Percentiles rank a stretch among this genome's conserved stretches.
Conservation (phyloP, 345 rosid genomes). For the Moricandia arvensis region DNA sequence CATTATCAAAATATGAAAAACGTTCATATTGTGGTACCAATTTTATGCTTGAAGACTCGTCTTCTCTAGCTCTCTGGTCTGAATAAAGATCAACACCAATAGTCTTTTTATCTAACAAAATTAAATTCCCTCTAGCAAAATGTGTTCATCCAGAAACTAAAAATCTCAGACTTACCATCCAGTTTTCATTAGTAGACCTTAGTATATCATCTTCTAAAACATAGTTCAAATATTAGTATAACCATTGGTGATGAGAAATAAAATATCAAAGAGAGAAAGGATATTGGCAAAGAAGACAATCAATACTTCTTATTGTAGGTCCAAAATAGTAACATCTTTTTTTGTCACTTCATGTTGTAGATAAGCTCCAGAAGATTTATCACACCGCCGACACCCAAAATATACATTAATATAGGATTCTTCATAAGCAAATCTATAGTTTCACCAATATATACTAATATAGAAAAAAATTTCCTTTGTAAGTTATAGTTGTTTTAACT, state of each 20-base stretch:
- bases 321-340: constrained; percentile 15
- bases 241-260: neutral
- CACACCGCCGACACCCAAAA: constrained; percentile 9
- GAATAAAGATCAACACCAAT: neutral
- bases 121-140: neutral
- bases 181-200: neutral
- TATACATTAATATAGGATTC: neutral
- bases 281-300: constrained; percentile 28
- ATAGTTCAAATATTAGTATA: neutral
- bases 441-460: constrained; percentile 2
- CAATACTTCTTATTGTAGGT: constrained; percentile 25
- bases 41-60: constrained; percentile 22
- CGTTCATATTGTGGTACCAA: constrained; percentile 7
- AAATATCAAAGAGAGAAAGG: constrained; percentile 15
- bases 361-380: neutral
- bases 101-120: neutral
- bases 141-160: constrained; percentile 11
- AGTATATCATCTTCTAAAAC: constrained; percentile 4
- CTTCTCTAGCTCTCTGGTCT: neutral
- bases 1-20: constrained; percentile 5
- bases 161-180: neutral
- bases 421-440: neutral
- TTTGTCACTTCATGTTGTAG: constrained; percentile 19
- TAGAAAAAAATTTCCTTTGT: no score
- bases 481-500: neutral